phyloP scores from a whole-genome alignment of 345 rosid genomes.

The Citrus reticulata region DNA sequence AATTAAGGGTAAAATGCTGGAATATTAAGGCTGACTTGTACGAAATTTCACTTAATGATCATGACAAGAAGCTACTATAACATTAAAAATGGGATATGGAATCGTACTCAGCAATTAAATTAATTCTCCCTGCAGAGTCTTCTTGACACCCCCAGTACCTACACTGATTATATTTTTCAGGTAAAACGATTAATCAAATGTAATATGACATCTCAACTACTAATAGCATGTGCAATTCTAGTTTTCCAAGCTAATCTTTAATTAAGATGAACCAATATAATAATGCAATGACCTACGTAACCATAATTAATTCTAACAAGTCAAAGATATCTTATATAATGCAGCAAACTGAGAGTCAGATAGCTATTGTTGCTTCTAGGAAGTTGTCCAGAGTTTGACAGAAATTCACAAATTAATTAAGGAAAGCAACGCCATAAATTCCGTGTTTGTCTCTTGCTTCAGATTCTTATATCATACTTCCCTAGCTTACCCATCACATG shows the following conservation, averaged over 20 bases:
- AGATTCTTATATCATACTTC: neutral
- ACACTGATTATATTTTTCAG: neutral
- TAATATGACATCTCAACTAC: conserved; percentile 17
- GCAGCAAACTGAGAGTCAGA: neutral
- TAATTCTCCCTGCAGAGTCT: neutral
- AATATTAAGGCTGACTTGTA: conserved; percentile 4
- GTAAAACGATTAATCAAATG: neutral
- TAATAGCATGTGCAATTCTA: conserved; percentile 23
- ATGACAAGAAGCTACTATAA: neutral
- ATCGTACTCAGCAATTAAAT: neutral
- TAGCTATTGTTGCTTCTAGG: conserved; percentile 20
- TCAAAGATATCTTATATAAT: conserved; percentile 16
- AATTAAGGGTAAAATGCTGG: neutral
- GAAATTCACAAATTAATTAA: neutral
- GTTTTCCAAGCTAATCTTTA: conserved; percentile 2
- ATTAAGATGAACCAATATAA: neutral
- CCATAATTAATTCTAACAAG: neutral
- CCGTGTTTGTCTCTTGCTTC: conserved; percentile 6
- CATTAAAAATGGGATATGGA: neutral
- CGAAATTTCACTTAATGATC: neutral
- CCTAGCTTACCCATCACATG: neutral
- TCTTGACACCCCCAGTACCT: neutral
- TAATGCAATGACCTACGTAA: neutral
- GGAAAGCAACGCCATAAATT: conserved; percentile 16
- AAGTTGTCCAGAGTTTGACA: conserved; percentile 5